Percentiles rank a stretch among this genome's conserved stretches.
These are phyloP conservation scores for Hanseniaspora gamundiae DNA, from an alignment of 1,139 yeast species.

Conservation along the genomic window DNA sequence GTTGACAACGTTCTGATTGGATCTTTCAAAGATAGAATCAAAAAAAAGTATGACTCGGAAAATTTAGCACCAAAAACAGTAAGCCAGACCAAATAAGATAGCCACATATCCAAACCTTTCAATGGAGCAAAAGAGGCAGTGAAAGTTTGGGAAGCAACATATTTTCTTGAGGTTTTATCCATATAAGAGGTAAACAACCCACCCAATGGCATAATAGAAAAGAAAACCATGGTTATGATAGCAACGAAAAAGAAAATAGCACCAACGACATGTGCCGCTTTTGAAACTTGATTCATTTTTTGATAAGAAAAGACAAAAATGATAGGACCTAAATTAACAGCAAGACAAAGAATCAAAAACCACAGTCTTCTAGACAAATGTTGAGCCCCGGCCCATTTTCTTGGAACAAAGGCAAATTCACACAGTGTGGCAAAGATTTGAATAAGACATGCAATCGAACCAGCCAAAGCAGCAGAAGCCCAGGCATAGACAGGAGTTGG, in stretches of 20 bases:
- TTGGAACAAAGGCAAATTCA: conserved; percentile 95
- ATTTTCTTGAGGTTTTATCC: conserved; percentile 79
- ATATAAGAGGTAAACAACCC: conserved; percentile 90
- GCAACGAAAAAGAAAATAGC: conserved; percentile 88
- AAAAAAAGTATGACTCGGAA: conserved; percentile 83
- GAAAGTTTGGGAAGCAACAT: conserved; percentile 89
- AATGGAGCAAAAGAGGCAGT: conserved; percentile 83
- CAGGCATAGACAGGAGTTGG: conserved; percentile 83
- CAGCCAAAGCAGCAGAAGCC: conserved; percentile 91
- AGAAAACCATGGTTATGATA: conserved; percentile 69
- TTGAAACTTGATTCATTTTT: conserved; percentile 54
- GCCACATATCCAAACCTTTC: conserved; percentile 87
- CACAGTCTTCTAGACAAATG: conserved; percentile 79
- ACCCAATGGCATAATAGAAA: conserved; percentile 92
- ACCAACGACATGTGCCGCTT: conserved; percentile 69
- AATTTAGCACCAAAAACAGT: conserved; percentile 82
- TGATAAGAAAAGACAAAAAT: conserved; percentile 79
- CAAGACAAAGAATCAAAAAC: conserved; percentile 56
- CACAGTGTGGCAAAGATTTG: conserved; percentile 81
- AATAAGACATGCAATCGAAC: conserved; percentile 68
- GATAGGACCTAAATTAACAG: conserved; percentile 72
- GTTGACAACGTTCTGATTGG: conserved; percentile 70
- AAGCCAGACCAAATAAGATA: conserved; percentile 86
- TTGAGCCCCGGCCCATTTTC: conserved; percentile 99
- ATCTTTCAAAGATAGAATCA: conserved; percentile 84